A percentile compares a stretch with the other conserved stretches of the same genome.
phyloP scores from a whole-genome alignment of 2,329 filamentous ascomycete species.

The Aspergillus sp. region DNA sequence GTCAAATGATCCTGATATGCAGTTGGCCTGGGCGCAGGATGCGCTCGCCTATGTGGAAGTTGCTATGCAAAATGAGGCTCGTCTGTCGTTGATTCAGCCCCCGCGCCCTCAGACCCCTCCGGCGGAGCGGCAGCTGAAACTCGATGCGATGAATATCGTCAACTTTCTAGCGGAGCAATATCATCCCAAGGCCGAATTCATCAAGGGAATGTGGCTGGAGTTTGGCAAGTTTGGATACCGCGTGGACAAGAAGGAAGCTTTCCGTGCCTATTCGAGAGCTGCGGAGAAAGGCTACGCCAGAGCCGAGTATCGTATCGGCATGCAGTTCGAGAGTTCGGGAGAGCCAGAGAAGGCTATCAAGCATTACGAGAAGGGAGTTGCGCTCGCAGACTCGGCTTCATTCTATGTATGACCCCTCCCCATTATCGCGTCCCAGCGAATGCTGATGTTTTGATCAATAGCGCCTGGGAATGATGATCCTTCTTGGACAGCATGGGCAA shows the following conservation, averaged over 20 bases:
- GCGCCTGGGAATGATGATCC: constrained; percentile 94
- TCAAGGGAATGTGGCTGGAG: constrained; percentile 94
- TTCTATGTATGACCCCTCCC: constrained; percentile 55
- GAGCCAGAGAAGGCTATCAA: constrained; percentile 87
- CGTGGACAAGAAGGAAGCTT: constrained; percentile 92
- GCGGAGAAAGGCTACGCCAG: constrained; percentile 82
- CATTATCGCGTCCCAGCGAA: not conserved
- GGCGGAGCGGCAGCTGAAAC: constrained; percentile 81
- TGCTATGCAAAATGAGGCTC: constrained; percentile 72
- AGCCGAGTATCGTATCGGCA: constrained; percentile 95
- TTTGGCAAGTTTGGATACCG: constrained; percentile 94
- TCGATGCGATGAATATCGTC: constrained; percentile 90
- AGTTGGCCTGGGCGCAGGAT: constrained; percentile 95
- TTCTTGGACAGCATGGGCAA: constrained; percentile 91
- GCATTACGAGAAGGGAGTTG: constrained; percentile 83
- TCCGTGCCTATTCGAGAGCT: constrained; percentile 80
- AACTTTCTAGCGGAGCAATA: constrained; percentile 85
- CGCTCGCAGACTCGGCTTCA: constrained; percentile 81
- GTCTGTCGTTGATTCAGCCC: constrained; percentile 61
- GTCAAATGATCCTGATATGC: constrained; percentile 93
- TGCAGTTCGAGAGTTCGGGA: constrained; percentile 95
- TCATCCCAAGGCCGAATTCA: constrained; percentile 91
- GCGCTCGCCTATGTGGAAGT: constrained; percentile 86
- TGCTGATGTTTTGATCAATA: constrained; percentile 46
- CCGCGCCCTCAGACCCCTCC: constrained; percentile 76